Base-by-base conservation (phyloP, 768 basidiomycete species). In the Podaxis pistillaris region DNA sequence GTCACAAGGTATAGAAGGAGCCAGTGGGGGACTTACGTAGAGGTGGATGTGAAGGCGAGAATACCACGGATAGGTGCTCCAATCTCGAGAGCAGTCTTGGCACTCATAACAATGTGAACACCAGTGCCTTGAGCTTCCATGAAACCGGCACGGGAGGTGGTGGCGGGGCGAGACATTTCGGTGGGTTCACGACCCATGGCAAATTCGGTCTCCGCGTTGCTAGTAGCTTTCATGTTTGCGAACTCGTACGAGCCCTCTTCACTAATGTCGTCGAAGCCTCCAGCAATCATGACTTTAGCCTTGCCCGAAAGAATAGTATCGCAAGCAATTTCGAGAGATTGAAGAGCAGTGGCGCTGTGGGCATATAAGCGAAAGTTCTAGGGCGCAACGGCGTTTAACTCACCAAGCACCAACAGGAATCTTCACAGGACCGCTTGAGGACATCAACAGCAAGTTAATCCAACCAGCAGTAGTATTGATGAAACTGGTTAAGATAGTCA, bases 201-300 rank as follows among this genome's bases (percentile, higher is more conserved):
- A 71, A 98, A 93, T 75, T 99, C 97, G 33, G 93, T 93, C 75
- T 95, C 93, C 1, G 96, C 90, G 71, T 96, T 98, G 77, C 91
- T 94, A 4, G 97, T 99, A 1, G 97, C 97, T 77, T 98, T 97
- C 97, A 99, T 99, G 81, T 98, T 98, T 55, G 95, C 97, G 76
- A 99, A 99, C 75, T 99, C 96, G 74, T 89, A 98, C 7, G 96
- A 98, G 17, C 96, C 97, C 77, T 99, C 97, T 75, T 99, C 97
- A 66, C 90, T 92, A 73, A 98, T 86, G 73, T 99, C 97, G 71
- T 99, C 97, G 78, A 96, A 98, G 62, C 97, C 97, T 73, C 97
- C 97, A 38, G 96, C 92, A 64, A 99, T 89, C 97, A 99, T 99
- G 71, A 99, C 89, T 79, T 98, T 98, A 37, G 97, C 97, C 75